Base-by-base conservation (phyloP, 2,329 filamentous ascomycete genomes). In the Aspergillus sp. region DNA sequence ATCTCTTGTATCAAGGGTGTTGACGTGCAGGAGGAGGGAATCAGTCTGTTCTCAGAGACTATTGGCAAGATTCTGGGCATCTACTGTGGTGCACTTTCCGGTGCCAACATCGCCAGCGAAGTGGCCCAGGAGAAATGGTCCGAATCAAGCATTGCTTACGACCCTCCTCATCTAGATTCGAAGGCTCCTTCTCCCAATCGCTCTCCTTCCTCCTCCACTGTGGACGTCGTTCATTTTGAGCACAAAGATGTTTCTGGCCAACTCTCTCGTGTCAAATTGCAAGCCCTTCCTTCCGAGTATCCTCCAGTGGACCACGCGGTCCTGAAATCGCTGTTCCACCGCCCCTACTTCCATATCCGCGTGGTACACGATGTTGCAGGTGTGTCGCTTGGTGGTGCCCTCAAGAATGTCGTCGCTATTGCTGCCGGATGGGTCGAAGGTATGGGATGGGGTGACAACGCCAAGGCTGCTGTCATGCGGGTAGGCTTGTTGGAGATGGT, bases 1-100 rank as follows among this genome's bases (percentile, higher is more conserved):
- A 91, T 99, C 67, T 95, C 90, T 69, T 99, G 94, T 74, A 96
- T 97, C 77, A 99, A 99, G 80, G 94, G 94, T 62, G 92, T 99
- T 56, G 89, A 95, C 62, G 94, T 99, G 32, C 87, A 88, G 3
- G 88, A 93, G 65, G 85, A 89, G 47, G 90, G 89, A 50, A 86
- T 97, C 62, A 86, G 86, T 64, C 82, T 99, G 50, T 96, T 99
- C 77, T 95, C 89, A 50, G 94, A 99, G 75, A 90, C 88, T 72
- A 99, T 99, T 67, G 92, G 92, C 52, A 85, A 90, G 70, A 87
- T 88, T 26, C 81, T 99, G 17, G 90, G 89, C 56, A 99, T 99
- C 70, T 99, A 99, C 79, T 96, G 92, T 65, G 94, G 94, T 65
- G 93, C 94, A 9, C 82, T 99, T 36, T 95, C 90, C 41, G 94